A percentile compares a stretch with the other conserved stretches of the same genome.
Conservation (phyloP, 257 asterid genomes). For the Solanum sejunctum region DNA sequence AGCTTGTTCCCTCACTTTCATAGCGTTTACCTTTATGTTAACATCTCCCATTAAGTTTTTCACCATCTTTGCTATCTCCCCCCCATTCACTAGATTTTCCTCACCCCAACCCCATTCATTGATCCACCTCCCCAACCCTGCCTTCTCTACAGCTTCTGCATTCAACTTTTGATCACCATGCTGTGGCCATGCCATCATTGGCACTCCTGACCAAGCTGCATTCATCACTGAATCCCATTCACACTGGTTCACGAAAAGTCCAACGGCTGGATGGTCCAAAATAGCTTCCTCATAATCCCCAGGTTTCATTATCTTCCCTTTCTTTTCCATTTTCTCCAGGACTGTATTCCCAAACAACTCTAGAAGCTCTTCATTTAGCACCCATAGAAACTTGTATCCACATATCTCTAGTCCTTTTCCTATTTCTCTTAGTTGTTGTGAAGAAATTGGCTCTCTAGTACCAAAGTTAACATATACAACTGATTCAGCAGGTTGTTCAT, state of each 20-base stretch:
- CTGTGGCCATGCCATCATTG: constrained; percentile 38
- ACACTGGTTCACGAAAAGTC: constrained; percentile 28
- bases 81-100: constrained; percentile 12
- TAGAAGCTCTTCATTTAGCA: background rate
- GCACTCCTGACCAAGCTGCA: constrained; percentile 31
- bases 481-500: constrained; percentile 15
- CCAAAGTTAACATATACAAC: constrained; percentile 25
- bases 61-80: constrained; percentile 14
- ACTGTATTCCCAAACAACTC: background rate
- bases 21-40: constrained; percentile 9
- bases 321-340: background rate
- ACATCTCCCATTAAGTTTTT: constrained; percentile 14
- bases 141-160: constrained; percentile 24
- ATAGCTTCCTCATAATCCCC: constrained; percentile 6
- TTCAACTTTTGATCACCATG: constrained; percentile 40
- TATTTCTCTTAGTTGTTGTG: constrained; percentile 15
- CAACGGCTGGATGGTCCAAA: constrained; percentile 28
- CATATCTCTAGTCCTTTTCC: constrained; percentile 13
- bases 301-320: constrained; percentile 12
- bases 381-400: constrained; percentile 18
- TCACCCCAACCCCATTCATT: constrained; percentile 25
- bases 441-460: constrained; percentile 15
- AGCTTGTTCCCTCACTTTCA: constrained; percentile 16
- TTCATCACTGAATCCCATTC: constrained; percentile 38
- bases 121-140: constrained; percentile 24